Evolutionary conservation across 2,329 filamentous ascomycete genomes (phyloP).

Genomic region (Sporothrix sp.): DNA sequence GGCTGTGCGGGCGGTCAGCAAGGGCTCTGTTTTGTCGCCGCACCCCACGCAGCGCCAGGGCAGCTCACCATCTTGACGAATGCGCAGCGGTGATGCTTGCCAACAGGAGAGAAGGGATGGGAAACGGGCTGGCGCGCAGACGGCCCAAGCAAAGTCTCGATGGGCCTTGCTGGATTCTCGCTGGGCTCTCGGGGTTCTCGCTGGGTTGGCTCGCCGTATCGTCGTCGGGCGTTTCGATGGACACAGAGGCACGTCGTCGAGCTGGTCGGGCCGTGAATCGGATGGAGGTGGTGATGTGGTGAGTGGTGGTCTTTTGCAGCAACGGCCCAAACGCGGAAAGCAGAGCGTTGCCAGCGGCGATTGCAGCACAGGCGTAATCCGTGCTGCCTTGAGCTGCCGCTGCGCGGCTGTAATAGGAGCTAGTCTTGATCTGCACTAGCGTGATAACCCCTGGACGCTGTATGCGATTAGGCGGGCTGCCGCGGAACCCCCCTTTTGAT

Average conservation of each 20-base stretch:
- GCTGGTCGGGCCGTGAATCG: not conserved
- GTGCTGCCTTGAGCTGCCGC: constrained; percentile 17
- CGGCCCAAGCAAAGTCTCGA: not conserved
- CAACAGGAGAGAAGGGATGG: not conserved
- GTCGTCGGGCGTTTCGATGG: not conserved
- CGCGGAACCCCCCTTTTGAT: not conserved
- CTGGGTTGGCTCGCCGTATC: no score
- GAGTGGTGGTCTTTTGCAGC: not conserved
- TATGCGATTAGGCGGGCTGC: not conserved
- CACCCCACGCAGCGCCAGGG: no score
- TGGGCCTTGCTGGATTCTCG: no score
- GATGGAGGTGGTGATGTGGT: not conserved
- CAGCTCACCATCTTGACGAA: constrained; percentile 31
- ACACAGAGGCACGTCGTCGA: not conserved
- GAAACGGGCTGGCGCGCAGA: not conserved
- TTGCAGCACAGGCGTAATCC: constrained; percentile 16
- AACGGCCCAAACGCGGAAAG: constrained; percentile 1
- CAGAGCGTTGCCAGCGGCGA: constrained; percentile 7
- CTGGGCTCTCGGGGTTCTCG: no score
- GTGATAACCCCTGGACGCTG: not conserved
- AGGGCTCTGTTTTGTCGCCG: no score
- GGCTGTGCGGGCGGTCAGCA: constrained; percentile 50
- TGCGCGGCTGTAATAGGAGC: constrained; percentile 17
- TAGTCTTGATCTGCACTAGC: constrained; percentile 8
- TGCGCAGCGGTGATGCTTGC: constrained; percentile 1